Evolutionary conservation across 495 filamentous ascomycete species (phyloP), one percentile per base, ranked within the genome.

Genomic region (Platismatia glauca): DNA sequence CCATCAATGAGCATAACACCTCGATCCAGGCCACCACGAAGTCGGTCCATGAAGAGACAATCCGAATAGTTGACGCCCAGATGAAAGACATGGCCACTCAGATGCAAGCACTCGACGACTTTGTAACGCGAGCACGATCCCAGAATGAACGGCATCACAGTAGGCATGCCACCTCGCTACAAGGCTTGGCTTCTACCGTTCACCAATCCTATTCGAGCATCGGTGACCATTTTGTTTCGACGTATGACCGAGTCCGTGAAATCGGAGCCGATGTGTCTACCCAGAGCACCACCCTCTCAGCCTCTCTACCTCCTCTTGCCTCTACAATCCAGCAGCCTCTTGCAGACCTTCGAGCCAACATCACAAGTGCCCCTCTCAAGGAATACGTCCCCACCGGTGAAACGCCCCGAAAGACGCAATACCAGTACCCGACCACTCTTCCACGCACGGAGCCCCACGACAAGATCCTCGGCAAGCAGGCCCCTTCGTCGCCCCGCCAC

Each of bases 31-130:
- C 80, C 3, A 86, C 88, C 0, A 95, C 92, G 1, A 86, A 88
- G 60, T 89, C 90, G 0, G 90, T 97, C 13, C 91, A 97, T 64
- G 87, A 89, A n/a, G 87, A 95, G 73, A 95, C 92, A 0, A 84
- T 96, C 24, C 85, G 85, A 1, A 94, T 95, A 67, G 93, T 97
- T 13, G 88, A 92, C 70, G 86, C 86, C 33, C 95, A 97, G 72
- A 88, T 96, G 76, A 81, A 80, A 44, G 86, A 95, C 62, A 87
- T 98, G 75, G 86, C 88, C 61, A 79, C 78, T 11, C 90, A 97
- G 74, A 93, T 98, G 84, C 82, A 82, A 66, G 87, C 89, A 9
- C 79, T 97, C 8, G 94, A 96, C 73, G 89, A 91, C 63, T 96
- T 96, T 65, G 89, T 97, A 39, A 79, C 88, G 34, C 88, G 89